A percentile compares a stretch with the other conserved stretches of the same genome.
phyloP scores from a whole-genome alignment of 352 stramenopile genomes.

The Phytophthora sp. region DNA sequence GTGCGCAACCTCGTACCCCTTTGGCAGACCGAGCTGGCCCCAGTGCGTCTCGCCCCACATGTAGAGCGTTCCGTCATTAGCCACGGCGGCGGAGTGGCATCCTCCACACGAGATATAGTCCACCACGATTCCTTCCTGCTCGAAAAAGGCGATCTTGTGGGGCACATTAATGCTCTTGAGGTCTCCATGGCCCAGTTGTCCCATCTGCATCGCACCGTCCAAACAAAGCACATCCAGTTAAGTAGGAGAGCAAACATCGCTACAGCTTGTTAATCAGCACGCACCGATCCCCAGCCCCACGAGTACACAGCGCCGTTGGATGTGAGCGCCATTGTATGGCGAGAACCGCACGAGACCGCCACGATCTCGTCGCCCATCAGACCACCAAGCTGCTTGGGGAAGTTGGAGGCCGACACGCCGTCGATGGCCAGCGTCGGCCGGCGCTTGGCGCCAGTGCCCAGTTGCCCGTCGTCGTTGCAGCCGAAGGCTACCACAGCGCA shows the following conservation, averaged over 20 bases:
- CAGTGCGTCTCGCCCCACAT: constrained; percentile 88
- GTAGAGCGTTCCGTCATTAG: constrained; percentile 71
- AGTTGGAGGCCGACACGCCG: constrained; percentile 78
- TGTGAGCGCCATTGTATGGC: constrained; percentile 83
- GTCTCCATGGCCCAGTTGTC: constrained; percentile 77
- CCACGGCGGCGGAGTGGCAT: constrained; percentile 82
- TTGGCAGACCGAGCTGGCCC: constrained; percentile 77
- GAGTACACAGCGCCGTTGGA: constrained; percentile 65
- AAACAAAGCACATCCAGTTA: constrained; percentile 12
- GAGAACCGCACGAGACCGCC: constrained; percentile 80
- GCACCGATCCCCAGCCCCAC: constrained; percentile 81
- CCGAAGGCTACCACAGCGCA: constrained; percentile 74
- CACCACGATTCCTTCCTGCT: constrained; percentile 49
- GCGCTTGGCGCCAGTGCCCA: constrained; percentile 73
- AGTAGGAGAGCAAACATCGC: constrained; percentile 7
- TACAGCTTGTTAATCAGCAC: constrained; percentile 19
- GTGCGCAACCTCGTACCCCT: constrained; percentile 61
- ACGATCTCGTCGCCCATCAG: constrained; percentile 60
- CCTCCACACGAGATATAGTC: constrained; percentile 83
- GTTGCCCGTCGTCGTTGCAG: constrained; percentile 86
- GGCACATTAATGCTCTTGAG: constrained; percentile 76
- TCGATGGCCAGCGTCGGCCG: constrained; percentile 62
- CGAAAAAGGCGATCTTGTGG: constrained; percentile 70
- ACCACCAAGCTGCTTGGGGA: constrained; percentile 62
- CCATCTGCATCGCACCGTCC: constrained; percentile 54